Evolutionary conservation across 2,329 filamentous ascomycete genomes (phyloP).

Genomic region (Xylaria hypoxylon): DNA sequence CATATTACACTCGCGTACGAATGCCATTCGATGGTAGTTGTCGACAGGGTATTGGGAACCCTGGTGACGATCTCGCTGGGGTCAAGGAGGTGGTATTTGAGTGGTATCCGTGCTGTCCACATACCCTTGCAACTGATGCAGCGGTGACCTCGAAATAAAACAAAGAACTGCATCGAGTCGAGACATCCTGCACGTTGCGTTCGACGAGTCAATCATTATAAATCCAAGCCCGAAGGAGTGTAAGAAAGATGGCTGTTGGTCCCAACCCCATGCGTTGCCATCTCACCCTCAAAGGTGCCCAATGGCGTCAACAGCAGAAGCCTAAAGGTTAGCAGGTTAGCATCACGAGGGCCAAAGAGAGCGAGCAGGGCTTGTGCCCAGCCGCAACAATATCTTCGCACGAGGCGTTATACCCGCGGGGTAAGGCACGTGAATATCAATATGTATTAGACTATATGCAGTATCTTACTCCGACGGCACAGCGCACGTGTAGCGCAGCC

Average conservation of each 20-base stretch:
- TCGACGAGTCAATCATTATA: background rate
- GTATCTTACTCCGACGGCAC: constrained; percentile 13
- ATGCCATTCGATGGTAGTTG: background rate
- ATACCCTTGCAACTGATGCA: constrained; percentile 26
- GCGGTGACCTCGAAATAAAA: constrained; percentile 6
- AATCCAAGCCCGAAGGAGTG: background rate
- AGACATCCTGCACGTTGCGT: constrained; percentile 1
- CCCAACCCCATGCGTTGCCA: background rate
- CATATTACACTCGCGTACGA: background rate
- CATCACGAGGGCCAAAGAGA: constrained; percentile 27
- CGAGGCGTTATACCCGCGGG: constrained; percentile 8
- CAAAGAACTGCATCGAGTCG: constrained; percentile 10
- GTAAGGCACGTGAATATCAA: constrained; percentile 8
- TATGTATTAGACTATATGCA: background rate
- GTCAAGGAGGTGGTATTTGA: constrained; percentile 2
- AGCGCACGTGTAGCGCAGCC: background rate
- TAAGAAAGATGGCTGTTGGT: constrained; percentile 2
- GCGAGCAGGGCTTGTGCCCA: constrained; percentile 11
- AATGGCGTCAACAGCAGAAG: constrained; percentile 21
- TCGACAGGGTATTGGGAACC: constrained; percentile 14
- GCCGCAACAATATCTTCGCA: constrained; percentile 12
- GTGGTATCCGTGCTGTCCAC: constrained; percentile 14
- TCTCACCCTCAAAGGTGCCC: constrained; percentile 14
- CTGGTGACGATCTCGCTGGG: constrained; percentile 20
- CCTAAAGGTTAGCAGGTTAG: background rate